Evolutionary conservation across 805 yeast species (phyloP), one percentile per base, ranked within the genome.

Genomic region (Candida ipomoeae): DNA sequence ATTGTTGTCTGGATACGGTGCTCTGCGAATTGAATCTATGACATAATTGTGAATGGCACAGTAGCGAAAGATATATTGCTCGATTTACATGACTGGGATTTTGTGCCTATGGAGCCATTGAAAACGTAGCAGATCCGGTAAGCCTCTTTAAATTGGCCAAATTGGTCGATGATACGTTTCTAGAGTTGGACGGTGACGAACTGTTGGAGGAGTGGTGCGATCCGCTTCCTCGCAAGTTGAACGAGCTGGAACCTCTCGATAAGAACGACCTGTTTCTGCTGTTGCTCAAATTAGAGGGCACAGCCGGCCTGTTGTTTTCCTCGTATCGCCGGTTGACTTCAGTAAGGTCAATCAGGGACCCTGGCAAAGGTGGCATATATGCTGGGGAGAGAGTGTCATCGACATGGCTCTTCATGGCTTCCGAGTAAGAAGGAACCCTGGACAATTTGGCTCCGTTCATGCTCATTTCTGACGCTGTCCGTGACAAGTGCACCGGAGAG

Each of bases 361-460:
- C 75, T 3, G 73, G 74, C 14, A 68, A 57, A 3, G 81, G 80
- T 6, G 82, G 83, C 54, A 71, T 75, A 64, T 89, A 90, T 2
- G 79, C 78, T 0, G 97, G 97, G 1, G 96, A 84, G 23, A 85
- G 67, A 47, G 79, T 81, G 3, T 71, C 77, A 10, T 75, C 67
- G 10, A 63, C 64, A 42, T 77, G 83, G 2, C 80, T 66, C 59
- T 79, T 80, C 65, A 90, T 67, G 0, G 98, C 97, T 32, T 87
- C 84, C 6, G 77, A 78, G 66, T 92, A 92, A 0, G 96, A 83
- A 0, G 98, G 98, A 6, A 92, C 96, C 44, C 81, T 71, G 18
- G 86, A 82, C 42, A 52, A 46, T 5, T 45, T 36, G 18, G 42
- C 47, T 6, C 37, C 46, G 6, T 44, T 47, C 55, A 89, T 39